phyloP scores from a whole-genome alignment of 176 grass and related monocot species.

The Aegilops tauschii region DNA sequence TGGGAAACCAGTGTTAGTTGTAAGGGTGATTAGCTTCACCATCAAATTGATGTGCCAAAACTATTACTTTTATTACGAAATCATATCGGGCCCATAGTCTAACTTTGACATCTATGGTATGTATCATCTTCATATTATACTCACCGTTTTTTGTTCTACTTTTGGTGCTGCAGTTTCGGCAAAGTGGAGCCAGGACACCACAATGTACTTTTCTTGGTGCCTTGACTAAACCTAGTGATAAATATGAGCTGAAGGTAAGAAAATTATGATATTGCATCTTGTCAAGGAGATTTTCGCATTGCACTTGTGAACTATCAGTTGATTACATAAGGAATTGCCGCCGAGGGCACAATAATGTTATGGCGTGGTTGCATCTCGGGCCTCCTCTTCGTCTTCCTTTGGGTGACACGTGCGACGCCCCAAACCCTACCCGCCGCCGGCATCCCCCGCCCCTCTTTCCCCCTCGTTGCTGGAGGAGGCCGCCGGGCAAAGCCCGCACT shows the following conservation, averaged over 20 bases:
- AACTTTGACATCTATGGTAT: background rate
- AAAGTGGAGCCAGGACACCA: conserved; percentile 81
- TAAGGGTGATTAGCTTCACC: background rate
- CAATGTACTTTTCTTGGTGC: conserved; percentile 83
- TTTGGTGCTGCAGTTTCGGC: conserved; percentile 58
- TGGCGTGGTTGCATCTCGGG: background rate
- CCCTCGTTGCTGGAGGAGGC: too few relatives aligned
- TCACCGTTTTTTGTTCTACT: conserved; percentile 6
- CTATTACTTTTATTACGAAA: background rate
- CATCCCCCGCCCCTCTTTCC: too few relatives aligned
- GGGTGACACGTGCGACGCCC: too few relatives aligned
- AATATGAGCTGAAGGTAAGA: conserved; percentile 66
- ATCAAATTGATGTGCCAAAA: background rate
- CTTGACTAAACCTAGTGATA: conserved; percentile 65
- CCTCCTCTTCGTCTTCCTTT: too few relatives aligned
- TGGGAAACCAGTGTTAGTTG: background rate
- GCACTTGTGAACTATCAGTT: background rate
- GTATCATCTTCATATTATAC: background rate
- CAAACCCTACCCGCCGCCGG: too few relatives aligned
- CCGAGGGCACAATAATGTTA: background rate
- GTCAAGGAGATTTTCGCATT: conserved; percentile 1
- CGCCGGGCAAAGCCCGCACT: too few relatives aligned
- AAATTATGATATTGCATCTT: background rate
- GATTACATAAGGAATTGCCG: background rate
- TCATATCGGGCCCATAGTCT: background rate